Base-by-base conservation (phyloP, 257 asterid genomes). In the Ligustrum vulgare region DNA sequence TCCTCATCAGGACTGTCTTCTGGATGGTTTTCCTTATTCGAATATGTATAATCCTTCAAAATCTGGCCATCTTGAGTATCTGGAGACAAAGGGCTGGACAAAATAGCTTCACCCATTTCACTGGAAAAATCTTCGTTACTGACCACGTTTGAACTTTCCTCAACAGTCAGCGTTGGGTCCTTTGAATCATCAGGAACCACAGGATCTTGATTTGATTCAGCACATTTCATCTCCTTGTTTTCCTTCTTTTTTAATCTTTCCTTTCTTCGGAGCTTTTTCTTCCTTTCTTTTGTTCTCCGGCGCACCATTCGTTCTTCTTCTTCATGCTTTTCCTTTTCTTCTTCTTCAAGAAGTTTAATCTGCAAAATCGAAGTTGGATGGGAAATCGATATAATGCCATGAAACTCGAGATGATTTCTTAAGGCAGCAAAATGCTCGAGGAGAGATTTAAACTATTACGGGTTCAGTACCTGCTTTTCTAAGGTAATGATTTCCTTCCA, bases 271-370 rank as follows among this genome's bases (percentile, higher is more conserved):
- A 93, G 92, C 84, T 95, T 95, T 82, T 95, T 95, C 75, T 91
- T 97, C 84, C 88, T 86, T 82, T 93, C 99, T 87, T 95, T 95
- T 72, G 87, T 82, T 83, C 93, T 89, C 82, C 87, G 87, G 63
- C 97, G 91, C 81, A 87, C 94, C 82, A 80, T 87, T 67, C 94
- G 89, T 76, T 89, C 97, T 86, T 95, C 98, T 84, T 95, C 97
- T 83, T 91, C 93, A 18, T 91, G 98, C 73, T 93, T 95, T 85
- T 95, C 99, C 82, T 85, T 95, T 86, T 93, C 99, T 83, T 93
- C 99, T 86, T 95, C 99, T 82, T 95, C 98, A 69, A 95, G 98
- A 77, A 95, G 99, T 82, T 90, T 93, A 90, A 76, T 84, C 99
- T 95, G 83, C 72, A 76, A 41, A 79, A 81, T 63, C 69, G 68